These are phyloP conservation scores for Fraxinus xanthoxyloides DNA, from an alignment of 305 asterid species.

Conservation along the genomic window DNA sequence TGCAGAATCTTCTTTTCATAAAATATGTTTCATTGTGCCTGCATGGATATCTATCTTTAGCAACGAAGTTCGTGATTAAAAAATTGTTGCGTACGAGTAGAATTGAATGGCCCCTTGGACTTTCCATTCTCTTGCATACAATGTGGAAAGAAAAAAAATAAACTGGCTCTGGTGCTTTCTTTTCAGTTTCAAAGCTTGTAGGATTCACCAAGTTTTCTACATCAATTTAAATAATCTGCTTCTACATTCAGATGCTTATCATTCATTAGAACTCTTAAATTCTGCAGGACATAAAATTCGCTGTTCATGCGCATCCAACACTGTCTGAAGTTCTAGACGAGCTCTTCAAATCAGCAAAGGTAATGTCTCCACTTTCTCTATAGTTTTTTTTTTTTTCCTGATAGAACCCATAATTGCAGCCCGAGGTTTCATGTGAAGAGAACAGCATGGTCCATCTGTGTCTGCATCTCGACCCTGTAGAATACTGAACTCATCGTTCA, in stretches of 20 bases:
- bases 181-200: not conserved
- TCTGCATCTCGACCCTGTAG: not conserved
- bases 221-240: not conserved
- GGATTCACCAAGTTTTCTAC: not conserved
- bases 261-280: conserved; percentile 28
- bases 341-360: conserved; percentile 86
- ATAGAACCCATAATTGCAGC: not conserved
- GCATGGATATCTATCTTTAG: not conserved
- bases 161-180: not conserved
- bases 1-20: not conserved
- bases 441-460: not conserved
- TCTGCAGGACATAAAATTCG: conserved; percentile 72
- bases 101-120: not conserved
- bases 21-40: not conserved
- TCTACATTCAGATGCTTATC: conserved; percentile 20
- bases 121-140: not conserved
- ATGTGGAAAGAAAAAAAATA: not conserved
- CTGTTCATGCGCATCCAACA: conserved; percentile 96
- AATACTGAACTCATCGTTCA: conserved; percentile 1
- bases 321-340: conserved; percentile 90
- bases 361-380: conserved; percentile 24
- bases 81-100: not conserved
- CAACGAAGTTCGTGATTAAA: not conserved
- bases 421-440: not conserved
- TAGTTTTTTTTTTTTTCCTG: not conserved